phyloP scores from a whole-genome alignment of 805 yeast species.

The Yarrowia sp. region DNA sequence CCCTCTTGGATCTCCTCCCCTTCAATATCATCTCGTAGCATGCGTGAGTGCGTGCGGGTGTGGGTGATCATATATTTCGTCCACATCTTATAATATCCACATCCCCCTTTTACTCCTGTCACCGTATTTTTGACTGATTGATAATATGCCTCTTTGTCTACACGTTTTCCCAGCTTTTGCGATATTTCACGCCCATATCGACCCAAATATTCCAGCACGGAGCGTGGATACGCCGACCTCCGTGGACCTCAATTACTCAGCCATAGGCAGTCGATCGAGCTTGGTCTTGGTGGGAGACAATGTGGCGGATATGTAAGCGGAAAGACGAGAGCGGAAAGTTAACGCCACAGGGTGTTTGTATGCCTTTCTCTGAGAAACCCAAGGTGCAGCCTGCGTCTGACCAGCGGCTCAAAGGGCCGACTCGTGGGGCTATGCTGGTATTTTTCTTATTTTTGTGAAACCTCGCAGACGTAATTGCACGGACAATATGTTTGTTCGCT shows the following conservation, averaged over 20 bases:
- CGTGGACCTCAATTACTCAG: background rate
- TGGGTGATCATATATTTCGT: too few species aligned
- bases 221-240: background rate
- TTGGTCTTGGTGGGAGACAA: background rate
- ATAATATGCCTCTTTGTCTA: too few species aligned
- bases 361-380: background rate
- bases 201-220: background rate
- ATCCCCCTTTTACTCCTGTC: too few species aligned
- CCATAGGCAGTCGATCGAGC: too few species aligned
- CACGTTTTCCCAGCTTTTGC: too few species aligned
- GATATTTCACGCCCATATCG: too few species aligned
- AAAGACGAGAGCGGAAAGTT: background rate
- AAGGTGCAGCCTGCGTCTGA: background rate
- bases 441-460: background rate
- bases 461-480: too few species aligned
- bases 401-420: background rate
- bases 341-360: background rate
- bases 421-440: constrained; percentile 8
- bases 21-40: too few species aligned
- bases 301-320: background rate
- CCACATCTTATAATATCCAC: too few species aligned
- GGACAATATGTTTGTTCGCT: constrained; percentile 4
- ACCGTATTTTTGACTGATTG: too few species aligned
- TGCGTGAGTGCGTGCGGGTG: too few species aligned
- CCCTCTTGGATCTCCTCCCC: too few species aligned